Evolutionary conservation across 1,139 yeast genomes (phyloP).

Genomic region (Yamadazyma sp.): DNA sequence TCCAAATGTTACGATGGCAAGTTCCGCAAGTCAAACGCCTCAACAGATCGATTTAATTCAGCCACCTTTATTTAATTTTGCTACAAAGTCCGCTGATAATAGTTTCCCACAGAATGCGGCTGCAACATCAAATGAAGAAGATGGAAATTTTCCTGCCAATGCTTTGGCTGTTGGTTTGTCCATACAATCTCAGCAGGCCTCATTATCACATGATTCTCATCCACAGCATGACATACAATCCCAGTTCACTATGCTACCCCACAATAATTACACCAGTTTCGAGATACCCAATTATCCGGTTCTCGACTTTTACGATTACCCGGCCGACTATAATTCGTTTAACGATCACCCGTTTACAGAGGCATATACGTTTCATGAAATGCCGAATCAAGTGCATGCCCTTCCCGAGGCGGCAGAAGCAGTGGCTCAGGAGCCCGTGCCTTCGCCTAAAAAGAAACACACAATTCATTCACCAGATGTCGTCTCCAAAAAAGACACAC

Average conservation of each 20-base stretch:
- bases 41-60: conserved; percentile 5
- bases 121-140: background rate
- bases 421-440: background rate
- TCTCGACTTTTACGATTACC: conserved; percentile 12
- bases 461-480: background rate
- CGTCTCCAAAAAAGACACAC: background rate
- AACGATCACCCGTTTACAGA: conserved; percentile 4
- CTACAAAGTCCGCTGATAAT: background rate
- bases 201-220: background rate
- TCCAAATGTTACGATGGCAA: background rate
- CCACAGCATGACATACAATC: background rate
- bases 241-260: conserved; percentile 4
- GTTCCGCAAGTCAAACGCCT: conserved; percentile 2
- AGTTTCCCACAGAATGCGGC: background rate
- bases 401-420: background rate
- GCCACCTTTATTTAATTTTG: conserved; percentile 3
- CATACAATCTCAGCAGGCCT: background rate
- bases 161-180: background rate
- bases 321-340: conserved; percentile 10
- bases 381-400: background rate
- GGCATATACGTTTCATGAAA: background rate
- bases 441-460: no score
- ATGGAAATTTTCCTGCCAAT: background rate
- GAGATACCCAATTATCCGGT: conserved; percentile 8
- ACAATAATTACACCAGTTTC: conserved; percentile 1